Evolutionary conservation across 192 early-diverging fungal genomes (phyloP).

Genomic region (Entophlyctis luteolus): DNA sequence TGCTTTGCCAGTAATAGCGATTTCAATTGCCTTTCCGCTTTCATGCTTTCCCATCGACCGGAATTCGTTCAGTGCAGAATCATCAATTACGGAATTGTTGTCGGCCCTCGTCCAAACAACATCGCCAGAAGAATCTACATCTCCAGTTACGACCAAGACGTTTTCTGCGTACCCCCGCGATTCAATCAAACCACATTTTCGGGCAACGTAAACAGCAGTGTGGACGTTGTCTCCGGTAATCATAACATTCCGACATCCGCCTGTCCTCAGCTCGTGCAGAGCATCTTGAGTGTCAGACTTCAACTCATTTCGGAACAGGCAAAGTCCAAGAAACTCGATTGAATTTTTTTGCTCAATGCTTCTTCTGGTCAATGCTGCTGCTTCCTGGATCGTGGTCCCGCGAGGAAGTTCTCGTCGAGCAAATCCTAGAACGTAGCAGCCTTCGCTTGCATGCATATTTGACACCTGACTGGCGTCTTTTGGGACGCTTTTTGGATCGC

Average conservation of each 20-base stretch:
- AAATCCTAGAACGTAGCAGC: constrained; percentile 75
- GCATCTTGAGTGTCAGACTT: constrained; percentile 67
- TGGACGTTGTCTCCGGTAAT: constrained; percentile 77
- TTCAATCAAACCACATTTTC: constrained; percentile 60
- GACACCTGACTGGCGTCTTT: constrained; percentile 54
- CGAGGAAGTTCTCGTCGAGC: constrained; percentile 63
- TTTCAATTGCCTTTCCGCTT: constrained; percentile 45
- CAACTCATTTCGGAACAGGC: constrained; percentile 74
- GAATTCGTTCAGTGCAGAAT: not conserved
- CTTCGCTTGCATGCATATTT: constrained; percentile 59
- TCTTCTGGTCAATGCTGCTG: constrained; percentile 48
- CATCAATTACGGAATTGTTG: not conserved
- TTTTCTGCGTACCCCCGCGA: constrained; percentile 56
- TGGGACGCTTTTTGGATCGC: constrained; percentile 46
- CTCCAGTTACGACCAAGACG: constrained; percentile 35
- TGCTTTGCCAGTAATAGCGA: constrained; percentile 70
- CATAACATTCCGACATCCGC: constrained; percentile 71
- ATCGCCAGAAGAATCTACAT: constrained; percentile 3
- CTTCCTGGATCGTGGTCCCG: constrained; percentile 30
- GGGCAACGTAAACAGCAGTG: constrained; percentile 70
- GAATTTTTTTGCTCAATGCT: constrained; percentile 55
- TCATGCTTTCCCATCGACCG: not conserved
- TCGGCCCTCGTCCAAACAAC: constrained; percentile 30
- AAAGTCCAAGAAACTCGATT: constrained; percentile 50
- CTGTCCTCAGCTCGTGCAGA: constrained; percentile 61